These are phyloP conservation scores for Hyphodiscus hymeniophilus DNA, from an alignment of 495 filamentous ascomycete species.

Conservation along the genomic window DNA sequence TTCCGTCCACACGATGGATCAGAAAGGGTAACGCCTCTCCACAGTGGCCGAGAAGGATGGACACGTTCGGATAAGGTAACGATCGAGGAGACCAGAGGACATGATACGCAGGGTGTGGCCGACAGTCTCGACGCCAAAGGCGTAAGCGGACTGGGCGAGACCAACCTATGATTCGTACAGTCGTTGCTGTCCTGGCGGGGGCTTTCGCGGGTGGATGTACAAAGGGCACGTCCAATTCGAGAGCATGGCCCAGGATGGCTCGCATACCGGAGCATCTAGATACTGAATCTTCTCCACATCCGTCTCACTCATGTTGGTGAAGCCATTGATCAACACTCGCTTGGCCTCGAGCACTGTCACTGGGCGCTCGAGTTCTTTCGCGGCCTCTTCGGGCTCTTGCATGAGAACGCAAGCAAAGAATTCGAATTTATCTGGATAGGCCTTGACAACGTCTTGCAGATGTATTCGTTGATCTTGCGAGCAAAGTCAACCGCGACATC, in stretches of 20 bases:
- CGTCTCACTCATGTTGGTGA: background rate
- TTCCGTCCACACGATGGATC: background rate
- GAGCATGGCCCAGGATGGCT: conserved; percentile 3
- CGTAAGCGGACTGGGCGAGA: background rate
- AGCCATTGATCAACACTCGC: background rate
- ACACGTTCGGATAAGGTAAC: conserved; percentile 3
- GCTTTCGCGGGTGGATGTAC: background rate
- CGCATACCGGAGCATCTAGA: background rate
- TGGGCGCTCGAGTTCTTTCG: background rate
- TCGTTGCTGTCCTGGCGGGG: background rate
- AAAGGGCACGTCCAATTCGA: background rate
- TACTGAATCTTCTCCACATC: background rate
- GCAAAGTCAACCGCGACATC: background rate
- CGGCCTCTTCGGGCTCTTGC: background rate
- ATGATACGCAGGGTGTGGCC: conserved; percentile 1
- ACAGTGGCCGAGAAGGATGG: conserved; percentile 1
- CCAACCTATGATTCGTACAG: background rate
- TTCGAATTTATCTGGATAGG: background rate
- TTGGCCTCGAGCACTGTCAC: background rate
- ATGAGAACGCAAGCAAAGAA: background rate
- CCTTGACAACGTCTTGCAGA: background rate
- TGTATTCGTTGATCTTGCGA: background rate
- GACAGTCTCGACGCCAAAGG: conserved; percentile 1
- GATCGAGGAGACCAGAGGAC: background rate
- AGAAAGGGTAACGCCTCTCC: background rate